These are phyloP conservation scores for Pseudogymnoascus sp. DNA, from an alignment of 2,329 filamentous ascomycete genomes.

Conservation along the genomic window DNA sequence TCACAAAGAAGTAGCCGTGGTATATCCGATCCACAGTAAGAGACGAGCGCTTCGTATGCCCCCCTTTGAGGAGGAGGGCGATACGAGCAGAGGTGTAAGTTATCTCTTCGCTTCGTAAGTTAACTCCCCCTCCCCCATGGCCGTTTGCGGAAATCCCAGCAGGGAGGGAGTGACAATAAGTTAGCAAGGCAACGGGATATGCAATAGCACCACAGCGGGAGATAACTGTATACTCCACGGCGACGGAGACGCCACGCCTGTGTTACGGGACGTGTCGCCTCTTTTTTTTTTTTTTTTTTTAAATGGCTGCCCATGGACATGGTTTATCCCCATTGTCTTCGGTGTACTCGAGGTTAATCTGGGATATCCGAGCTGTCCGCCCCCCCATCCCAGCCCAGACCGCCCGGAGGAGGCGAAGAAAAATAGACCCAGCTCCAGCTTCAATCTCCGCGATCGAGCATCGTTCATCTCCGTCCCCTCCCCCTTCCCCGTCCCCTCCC, in stretches of 20 bases:
- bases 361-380: too few species aligned
- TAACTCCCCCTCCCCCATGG: too few species aligned
- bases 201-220: not conserved
- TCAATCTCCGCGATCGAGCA: not conserved
- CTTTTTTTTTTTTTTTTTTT: not conserved
- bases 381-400: too few species aligned
- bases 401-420: not conserved
- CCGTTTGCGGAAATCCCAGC: not conserved
- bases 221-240: not conserved
- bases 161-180: too few species aligned
- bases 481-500: not conserved
- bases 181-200: not conserved
- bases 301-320: too few species aligned
- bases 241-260: not conserved
- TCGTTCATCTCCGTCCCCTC: not conserved
- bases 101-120: too few species aligned
- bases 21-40: too few species aligned
- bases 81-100: too few species aligned
- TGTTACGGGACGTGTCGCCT: not conserved
- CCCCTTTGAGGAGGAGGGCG: too few species aligned
- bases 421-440: not conserved
- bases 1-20: too few species aligned
- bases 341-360: not conserved
- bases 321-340: too few species aligned
- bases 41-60: too few species aligned